These are phyloP conservation scores for Russula foetens DNA, from an alignment of 768 basidiomycete species.

Conservation along the genomic window DNA sequence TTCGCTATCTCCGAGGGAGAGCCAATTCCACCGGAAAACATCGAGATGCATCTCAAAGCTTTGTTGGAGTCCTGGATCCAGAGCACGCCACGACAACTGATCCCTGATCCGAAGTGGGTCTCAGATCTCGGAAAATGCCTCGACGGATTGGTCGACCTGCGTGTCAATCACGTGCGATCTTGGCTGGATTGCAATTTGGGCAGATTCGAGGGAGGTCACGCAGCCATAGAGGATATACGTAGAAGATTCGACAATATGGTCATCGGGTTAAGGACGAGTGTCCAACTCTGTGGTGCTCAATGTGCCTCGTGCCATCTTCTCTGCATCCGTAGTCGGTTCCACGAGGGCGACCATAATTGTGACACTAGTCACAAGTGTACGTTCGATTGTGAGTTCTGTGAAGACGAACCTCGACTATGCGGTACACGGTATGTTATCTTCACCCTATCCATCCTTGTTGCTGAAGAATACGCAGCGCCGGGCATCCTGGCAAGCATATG, in stretches of 20 bases:
- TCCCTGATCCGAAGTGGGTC: conserved; percentile 37
- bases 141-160: conserved; percentile 31
- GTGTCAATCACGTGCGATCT: conserved; percentile 38
- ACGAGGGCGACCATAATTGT: conserved; percentile 43
- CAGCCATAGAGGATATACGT: conserved; percentile 39
- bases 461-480: conserved; percentile 33
- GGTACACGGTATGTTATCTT: conserved; percentile 36
- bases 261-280: conserved; percentile 38
- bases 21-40: conserved; percentile 15
- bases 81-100: conserved; percentile 27
- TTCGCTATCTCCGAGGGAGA: conserved; percentile 28
- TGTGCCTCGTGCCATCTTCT: conserved; percentile 41
- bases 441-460: neutral
- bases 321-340: conserved; percentile 43
- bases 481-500: conserved; percentile 52
- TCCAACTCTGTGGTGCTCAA: conserved; percentile 41
- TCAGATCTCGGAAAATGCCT: conserved; percentile 32
- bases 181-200: conserved; percentile 47
- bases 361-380: conserved; percentile 40
- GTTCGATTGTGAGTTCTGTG: conserved; percentile 36
- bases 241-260: conserved; percentile 36
- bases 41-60: conserved; percentile 24
- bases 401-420: conserved; percentile 32
- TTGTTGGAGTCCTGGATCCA: conserved; percentile 26
- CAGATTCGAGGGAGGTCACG: conserved; percentile 37